A percentile compares a stretch with the other conserved stretches of the same genome.
Conservation (phyloP, 306 rosid genomes). For the Cajanus cajan region DNA sequence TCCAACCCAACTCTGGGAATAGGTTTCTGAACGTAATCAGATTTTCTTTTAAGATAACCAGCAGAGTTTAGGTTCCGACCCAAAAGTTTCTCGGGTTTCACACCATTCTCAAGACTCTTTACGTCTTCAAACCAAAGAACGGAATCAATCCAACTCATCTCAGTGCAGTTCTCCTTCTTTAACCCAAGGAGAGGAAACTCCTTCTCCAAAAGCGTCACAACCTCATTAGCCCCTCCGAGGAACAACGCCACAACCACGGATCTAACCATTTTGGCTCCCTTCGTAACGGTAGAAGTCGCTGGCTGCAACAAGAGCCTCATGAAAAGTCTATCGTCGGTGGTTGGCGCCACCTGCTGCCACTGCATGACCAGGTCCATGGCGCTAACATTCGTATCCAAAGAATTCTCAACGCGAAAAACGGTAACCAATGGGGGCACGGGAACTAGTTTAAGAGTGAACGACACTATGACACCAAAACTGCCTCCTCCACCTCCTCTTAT, state of each 20-base stretch:
- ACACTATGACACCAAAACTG: constrained; percentile 35
- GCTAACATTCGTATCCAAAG: constrained; percentile 33
- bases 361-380: constrained; percentile 33
- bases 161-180: constrained; percentile 29
- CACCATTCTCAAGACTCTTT: background rate
- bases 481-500: constrained; percentile 44
- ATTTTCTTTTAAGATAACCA: constrained; percentile 29
- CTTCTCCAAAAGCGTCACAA: constrained; percentile 22
- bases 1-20: constrained; percentile 37
- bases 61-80: constrained; percentile 27
- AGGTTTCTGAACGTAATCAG: constrained; percentile 39
- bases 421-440: constrained; percentile 32
- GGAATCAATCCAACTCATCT: constrained; percentile 41
- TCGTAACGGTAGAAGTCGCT: background rate
- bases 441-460: constrained; percentile 33
- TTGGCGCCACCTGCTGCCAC: constrained; percentile 47
- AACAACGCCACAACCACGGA: constrained; percentile 31
- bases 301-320: constrained; percentile 43
- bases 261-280: constrained; percentile 11
- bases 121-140: constrained; percentile 31
- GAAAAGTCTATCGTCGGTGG: constrained; percentile 32
- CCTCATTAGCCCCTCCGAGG: constrained; percentile 36
- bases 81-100: constrained; percentile 31
- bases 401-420: constrained; percentile 10
- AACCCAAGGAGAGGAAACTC: constrained; percentile 35